phyloP scores from a whole-genome alignment of 2,329 filamentous ascomycete species.

The Aaosphaeria arxii region DNA sequence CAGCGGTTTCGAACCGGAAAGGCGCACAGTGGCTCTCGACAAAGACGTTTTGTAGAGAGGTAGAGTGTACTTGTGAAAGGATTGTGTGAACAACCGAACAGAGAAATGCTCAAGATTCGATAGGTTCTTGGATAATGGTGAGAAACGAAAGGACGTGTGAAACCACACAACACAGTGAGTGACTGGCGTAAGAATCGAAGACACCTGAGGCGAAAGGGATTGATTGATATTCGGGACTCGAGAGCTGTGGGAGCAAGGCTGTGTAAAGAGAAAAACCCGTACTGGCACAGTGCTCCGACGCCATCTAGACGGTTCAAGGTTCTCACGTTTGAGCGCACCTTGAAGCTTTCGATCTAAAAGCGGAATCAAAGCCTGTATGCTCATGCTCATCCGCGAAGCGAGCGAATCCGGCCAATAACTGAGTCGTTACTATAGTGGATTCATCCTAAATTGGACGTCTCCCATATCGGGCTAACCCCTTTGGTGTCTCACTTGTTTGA shows the following conservation, averaged over 20 bases:
- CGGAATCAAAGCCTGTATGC: slow-evolving; percentile 24
- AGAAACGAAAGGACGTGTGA: slow-evolving; percentile 36
- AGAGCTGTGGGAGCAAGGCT: slow-evolving; percentile 16
- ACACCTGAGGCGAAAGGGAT: slow-evolving; percentile 13
- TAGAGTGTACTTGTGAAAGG: too few relatives aligned
- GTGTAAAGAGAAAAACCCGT: slow-evolving; percentile 19
- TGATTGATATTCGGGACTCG: slow-evolving; percentile 2
- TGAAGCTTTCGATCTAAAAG: slow-evolving; percentile 28
- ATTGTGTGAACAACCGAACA: not conserved
- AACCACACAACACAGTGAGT: slow-evolving; percentile 20
- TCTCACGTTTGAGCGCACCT: slow-evolving; percentile 17
- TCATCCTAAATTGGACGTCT: slow-evolving; percentile 18
- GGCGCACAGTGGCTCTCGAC: too few relatives aligned
- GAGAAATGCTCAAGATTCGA: not conserved
- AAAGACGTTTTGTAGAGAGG: too few relatives aligned
- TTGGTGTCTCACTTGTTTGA: slow-evolving; percentile 6
- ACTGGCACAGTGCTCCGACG: slow-evolving; percentile 15
- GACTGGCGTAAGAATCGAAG: slow-evolving; percentile 9
- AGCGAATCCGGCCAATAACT: slow-evolving; percentile 18
- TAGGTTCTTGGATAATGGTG: slow-evolving; percentile 9
- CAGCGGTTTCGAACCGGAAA: too few relatives aligned
- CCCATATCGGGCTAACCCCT: slow-evolving; percentile 17
- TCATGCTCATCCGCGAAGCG: slow-evolving; percentile 18
- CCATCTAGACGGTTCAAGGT: slow-evolving; percentile 16
- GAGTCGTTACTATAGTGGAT: slow-evolving; percentile 7